These are phyloP conservation scores for Podila minutissima DNA, from an alignment of 192 early-diverging fungal genomes.

Conservation along the genomic window DNA sequence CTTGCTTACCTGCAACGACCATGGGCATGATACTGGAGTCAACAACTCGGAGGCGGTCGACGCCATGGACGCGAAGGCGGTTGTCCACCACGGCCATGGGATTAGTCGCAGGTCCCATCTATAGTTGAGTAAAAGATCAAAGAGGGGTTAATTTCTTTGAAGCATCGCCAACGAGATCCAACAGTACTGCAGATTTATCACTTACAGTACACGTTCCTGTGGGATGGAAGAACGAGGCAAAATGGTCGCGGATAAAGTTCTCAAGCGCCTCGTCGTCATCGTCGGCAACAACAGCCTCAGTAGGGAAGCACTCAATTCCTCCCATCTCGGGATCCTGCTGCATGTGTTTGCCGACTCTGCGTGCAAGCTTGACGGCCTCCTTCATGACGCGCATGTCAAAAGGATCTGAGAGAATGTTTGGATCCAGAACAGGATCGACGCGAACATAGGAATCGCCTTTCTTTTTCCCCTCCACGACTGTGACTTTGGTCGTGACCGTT, in stretches of 20 bases:
- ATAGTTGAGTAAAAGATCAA: not conserved
- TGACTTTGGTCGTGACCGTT: not conserved
- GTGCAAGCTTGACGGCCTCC: slow-evolving; percentile 6
- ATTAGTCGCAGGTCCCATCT: slow-evolving; percentile 22
- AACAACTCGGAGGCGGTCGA: slow-evolving; percentile 21
- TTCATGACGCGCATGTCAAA: slow-evolving; percentile 17
- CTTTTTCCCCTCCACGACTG: not conserved
- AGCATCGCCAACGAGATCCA: no score
- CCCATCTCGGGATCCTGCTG: slow-evolving; percentile 7
- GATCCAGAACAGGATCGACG: slow-evolving; percentile 6
- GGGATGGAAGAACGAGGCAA: slow-evolving; percentile 7
- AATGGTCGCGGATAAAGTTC: slow-evolving; percentile 8
- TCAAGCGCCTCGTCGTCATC: slow-evolving; percentile 18
- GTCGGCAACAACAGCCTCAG: slow-evolving; percentile 1
- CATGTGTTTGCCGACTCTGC: slow-evolving; percentile 10
- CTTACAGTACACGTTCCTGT: slow-evolving; percentile 21
- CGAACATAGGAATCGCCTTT: not conserved
- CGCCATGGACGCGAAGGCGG: slow-evolving; percentile 14
- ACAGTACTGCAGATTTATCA: not conserved
- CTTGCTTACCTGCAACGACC: slow-evolving; percentile 12
- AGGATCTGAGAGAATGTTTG: slow-evolving; percentile 16
- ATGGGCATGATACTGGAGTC: slow-evolving; percentile 28
- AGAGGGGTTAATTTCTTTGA: not conserved
- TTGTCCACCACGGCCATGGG: slow-evolving; percentile 20
- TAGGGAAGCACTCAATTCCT: slow-evolving; percentile 10